phyloP scores from a whole-genome alignment of 805 yeast species.

The Starmerella floricola region DNA sequence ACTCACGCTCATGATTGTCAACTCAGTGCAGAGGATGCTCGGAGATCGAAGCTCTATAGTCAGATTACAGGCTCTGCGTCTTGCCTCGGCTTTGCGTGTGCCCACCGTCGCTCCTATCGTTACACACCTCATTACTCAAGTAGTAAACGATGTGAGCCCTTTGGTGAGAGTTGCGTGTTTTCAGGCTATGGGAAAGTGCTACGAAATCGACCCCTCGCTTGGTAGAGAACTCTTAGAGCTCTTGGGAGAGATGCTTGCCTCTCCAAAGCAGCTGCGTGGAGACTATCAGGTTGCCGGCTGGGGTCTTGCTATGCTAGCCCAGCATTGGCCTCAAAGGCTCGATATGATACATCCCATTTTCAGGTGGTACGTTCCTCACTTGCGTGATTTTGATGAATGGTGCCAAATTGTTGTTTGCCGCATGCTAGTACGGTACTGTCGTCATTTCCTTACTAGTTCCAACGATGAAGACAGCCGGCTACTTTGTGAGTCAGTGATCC shows the following conservation, averaged over 20 bases:
- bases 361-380: slow-evolving; percentile 42
- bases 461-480: slow-evolving; percentile 43
- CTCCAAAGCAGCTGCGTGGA: slow-evolving; percentile 29
- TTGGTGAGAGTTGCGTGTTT: slow-evolving; percentile 71
- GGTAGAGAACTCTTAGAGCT: slow-evolving; percentile 39
- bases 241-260: slow-evolving; percentile 48
- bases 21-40: slow-evolving; percentile 77
- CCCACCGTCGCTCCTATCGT: slow-evolving; percentile 73
- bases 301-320: slow-evolving; percentile 46
- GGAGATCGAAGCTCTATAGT: slow-evolving; percentile 50
- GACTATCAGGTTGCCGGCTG: slow-evolving; percentile 58
- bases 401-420: slow-evolving; percentile 50
- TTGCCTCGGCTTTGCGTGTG: slow-evolving; percentile 72
- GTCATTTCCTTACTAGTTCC: slow-evolving; percentile 49
- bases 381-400: slow-evolving; percentile 56
- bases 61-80: slow-evolving; percentile 63
- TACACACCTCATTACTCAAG: slow-evolving; percentile 55
- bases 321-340: slow-evolving; percentile 44
- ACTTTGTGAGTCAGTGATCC: slow-evolving; percentile 39
- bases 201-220: slow-evolving; percentile 35
- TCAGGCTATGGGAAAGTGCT: slow-evolving; percentile 53
- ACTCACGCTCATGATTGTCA: slow-evolving; percentile 76
- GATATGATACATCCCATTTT: slow-evolving; percentile 61
- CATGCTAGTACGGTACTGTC: slow-evolving; percentile 52
- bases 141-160: slow-evolving; percentile 59